Base-by-base conservation (phyloP, 306 rosid species). In the Casuarina glauca region DNA sequence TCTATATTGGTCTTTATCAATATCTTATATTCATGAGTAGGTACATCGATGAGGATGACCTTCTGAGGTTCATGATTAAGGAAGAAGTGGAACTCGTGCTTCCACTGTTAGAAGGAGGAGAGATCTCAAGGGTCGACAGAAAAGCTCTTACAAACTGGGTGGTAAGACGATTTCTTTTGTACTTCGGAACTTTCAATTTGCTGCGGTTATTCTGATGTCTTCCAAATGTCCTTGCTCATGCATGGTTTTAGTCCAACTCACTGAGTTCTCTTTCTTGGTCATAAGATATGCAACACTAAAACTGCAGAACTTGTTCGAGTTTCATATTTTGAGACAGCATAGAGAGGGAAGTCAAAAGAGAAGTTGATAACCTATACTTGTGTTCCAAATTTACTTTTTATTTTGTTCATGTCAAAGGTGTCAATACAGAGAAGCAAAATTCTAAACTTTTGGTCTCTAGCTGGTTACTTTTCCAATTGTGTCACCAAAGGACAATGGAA, bases 141-240 rank as follows among this genome's bases (percentile, higher is more conserved):
- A 88, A 90, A 77, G 84, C 93, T 77, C 83, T 93, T 19, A 90
- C 91, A 68, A 74, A 84, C 51, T 91, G 97, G 97, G 87, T 93
- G 97, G 99, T 95, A 83, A 82, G 93, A 74, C 72, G 72, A 79
- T 69, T 74, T 45, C 48, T 11, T 17, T 8, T 74, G 49, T 54
- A 35, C 42, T 15, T 19, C 20, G 66, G 68, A 46, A 69, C 20
- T 58, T 26, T 53, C 6, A 62, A 55, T 72, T 84, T 66, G 44
- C 45, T 51, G 13, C 61, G 12, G 35, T 41, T 75, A 4, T 58
- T 58, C 3, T 1, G 60, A 45, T 46, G 11, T 38, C 38, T 44
- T 62, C 38, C 71, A 46, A 13, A 61, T 70, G 26, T n/a, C 55
- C 63, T 50, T 6, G 9, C n/a, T 16, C 42, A 41, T 39, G 12